These are phyloP conservation scores for Aspergillus olivimuriae DNA, from an alignment of 495 filamentous ascomycete species.

Conservation along the genomic window DNA sequence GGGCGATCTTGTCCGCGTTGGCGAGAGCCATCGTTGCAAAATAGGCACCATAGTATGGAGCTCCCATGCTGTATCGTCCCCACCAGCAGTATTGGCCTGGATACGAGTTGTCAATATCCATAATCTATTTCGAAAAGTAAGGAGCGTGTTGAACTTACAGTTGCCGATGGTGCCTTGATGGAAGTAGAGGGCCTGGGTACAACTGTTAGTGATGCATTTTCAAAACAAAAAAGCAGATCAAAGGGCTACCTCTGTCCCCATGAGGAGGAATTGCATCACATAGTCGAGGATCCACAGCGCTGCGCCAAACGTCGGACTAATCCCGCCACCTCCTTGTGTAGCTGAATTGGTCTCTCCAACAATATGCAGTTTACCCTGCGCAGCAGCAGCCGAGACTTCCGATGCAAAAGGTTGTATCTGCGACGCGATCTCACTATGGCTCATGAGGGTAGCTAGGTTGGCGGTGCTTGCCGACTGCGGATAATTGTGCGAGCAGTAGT, in stretches of 20 bases:
- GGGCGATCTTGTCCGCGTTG: slow-evolving; percentile 41
- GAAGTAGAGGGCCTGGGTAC: no score
- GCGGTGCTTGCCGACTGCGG: slow-evolving; percentile 43
- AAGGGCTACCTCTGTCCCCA: slow-evolving; percentile 33
- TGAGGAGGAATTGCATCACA: slow-evolving; percentile 42
- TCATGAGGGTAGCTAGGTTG: slow-evolving; percentile 39
- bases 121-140: neutral
- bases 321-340: slow-evolving; percentile 31
- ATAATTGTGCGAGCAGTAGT: slow-evolving; percentile 56
- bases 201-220: no score
- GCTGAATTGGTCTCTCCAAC: slow-evolving; percentile 55
- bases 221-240: no score
- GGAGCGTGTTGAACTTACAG: slow-evolving; percentile 21
- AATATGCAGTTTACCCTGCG: slow-evolving; percentile 44
- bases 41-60: slow-evolving; percentile 55
- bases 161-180: slow-evolving; percentile 58
- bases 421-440: slow-evolving; percentile 40
- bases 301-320: slow-evolving; percentile 53
- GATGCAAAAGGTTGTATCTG: slow-evolving; percentile 43
- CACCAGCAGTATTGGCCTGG: slow-evolving; percentile 55
- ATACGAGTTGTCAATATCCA: slow-evolving; percentile 5
- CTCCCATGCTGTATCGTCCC: slow-evolving; percentile 47
- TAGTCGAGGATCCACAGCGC: slow-evolving; percentile 58
- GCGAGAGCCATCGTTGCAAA: slow-evolving; percentile 48
- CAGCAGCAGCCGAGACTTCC: slow-evolving; percentile 42